Conservation (phyloP, 192 early-diverging fungal genomes). For the Coemansia sp. region DNA sequence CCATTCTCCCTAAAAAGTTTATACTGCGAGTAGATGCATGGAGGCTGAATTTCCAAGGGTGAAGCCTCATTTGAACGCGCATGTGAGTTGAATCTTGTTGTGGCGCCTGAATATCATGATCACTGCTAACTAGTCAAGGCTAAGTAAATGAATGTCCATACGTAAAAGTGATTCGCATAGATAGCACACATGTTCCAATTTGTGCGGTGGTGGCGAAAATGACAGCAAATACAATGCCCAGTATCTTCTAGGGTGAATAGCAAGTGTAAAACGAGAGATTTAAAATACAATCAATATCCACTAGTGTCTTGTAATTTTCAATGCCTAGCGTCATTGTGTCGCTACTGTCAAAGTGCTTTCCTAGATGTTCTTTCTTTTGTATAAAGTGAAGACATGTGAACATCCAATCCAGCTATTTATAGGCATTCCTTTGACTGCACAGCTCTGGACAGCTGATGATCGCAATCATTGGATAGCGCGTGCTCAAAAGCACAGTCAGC, state of each 20-base stretch:
- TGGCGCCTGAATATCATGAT: background rate
- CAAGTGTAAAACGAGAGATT: no score
- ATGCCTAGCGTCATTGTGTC: no score
- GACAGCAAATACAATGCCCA: no score
- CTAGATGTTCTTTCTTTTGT: no score
- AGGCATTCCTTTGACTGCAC: background rate
- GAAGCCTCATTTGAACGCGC: background rate
- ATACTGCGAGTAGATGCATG: background rate
- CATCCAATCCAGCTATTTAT: background rate
- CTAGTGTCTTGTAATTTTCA: no score
- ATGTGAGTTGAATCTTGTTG: background rate
- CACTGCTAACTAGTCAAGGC: background rate
- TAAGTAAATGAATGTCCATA: background rate
- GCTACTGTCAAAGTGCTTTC: no score
- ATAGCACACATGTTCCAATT: no score
- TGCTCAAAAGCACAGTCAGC: background rate
- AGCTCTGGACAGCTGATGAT: background rate
- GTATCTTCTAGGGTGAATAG: no score
- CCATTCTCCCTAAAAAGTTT: background rate
- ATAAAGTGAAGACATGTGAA: background rate
- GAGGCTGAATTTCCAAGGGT: background rate
- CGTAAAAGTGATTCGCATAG: background rate
- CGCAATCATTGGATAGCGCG: background rate
- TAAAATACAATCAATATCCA: no score
- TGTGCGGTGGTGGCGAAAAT: no score